Conservation (phyloP, 371 early-diverging fungal genomes). For the Sporodiniella umbellata region DNA sequence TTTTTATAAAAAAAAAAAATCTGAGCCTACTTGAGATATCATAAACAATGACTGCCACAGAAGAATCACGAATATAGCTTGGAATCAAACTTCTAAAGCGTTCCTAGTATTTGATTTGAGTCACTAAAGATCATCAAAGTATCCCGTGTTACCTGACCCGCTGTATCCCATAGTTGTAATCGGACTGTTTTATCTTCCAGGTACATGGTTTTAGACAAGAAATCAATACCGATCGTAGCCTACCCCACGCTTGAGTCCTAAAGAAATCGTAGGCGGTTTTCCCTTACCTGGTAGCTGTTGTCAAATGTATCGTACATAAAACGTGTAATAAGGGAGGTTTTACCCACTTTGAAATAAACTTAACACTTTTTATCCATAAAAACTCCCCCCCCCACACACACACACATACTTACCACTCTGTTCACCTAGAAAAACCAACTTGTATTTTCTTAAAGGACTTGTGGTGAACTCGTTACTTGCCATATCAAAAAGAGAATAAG, state of each 20-base stretch:
- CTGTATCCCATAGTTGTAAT: constrained; percentile 99
- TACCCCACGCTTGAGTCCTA: too few species aligned
- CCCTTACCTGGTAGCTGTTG: constrained; percentile 94
- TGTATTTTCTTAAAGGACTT: constrained; percentile 83
- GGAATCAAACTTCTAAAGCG: constrained; percentile 97
- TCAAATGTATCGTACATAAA: constrained; percentile 99
- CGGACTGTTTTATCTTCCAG: constrained; percentile 95
- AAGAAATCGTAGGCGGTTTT: too few species aligned
- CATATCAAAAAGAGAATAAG: constrained; percentile 17
- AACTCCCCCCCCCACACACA: too few species aligned
- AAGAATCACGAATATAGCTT: constrained; percentile 97
- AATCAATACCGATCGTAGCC: constrained; percentile 99
- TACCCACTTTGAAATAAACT: too few species aligned
- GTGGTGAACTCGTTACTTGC: constrained; percentile 27
- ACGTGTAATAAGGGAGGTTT: constrained; percentile 98
- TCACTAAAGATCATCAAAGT: too few species aligned
- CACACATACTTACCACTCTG: constrained; percentile 89
- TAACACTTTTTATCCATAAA: too few species aligned
- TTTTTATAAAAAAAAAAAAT: too few species aligned
- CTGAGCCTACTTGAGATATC: constrained; percentile 70
- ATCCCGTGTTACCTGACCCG: constrained; percentile 88
- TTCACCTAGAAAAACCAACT: constrained; percentile 94
- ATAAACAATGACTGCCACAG: constrained; percentile 97
- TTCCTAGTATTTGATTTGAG: too few species aligned
- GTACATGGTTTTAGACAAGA: constrained; percentile 98